These are phyloP conservation scores for Chaetoscypha palmicola DNA, from an alignment of 2,329 filamentous ascomycete species.

Conservation along the genomic window DNA sequence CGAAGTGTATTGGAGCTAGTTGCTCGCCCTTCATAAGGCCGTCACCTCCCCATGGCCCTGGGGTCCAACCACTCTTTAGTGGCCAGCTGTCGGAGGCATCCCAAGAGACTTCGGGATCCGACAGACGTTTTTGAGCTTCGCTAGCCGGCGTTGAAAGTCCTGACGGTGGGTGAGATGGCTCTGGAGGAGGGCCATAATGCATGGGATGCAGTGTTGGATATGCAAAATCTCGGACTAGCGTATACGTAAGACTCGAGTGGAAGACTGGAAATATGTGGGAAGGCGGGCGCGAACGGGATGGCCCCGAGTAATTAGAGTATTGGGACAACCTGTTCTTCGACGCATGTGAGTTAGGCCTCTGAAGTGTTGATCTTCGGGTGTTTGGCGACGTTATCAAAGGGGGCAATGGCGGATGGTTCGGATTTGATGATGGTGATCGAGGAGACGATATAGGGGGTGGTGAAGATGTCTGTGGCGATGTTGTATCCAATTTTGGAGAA, in stretches of 20 bases:
- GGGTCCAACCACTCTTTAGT: slow-evolving; percentile 53
- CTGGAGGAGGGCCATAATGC: slow-evolving; percentile 87
- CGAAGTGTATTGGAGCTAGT: slow-evolving; percentile 75
- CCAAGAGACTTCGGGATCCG: slow-evolving; percentile 72
- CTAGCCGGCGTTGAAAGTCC: slow-evolving; percentile 79
- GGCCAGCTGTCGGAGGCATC: slow-evolving; percentile 36
- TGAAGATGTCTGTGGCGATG: slow-evolving; percentile 45
- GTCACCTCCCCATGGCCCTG: slow-evolving; percentile 30
- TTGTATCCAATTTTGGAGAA: slow-evolving; percentile 40
- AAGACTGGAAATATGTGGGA: slow-evolving; percentile 80
- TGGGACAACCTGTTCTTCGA: slow-evolving; percentile 77
- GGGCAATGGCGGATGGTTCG: slow-evolving; percentile 47
- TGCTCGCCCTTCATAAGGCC: slow-evolving; percentile 58
- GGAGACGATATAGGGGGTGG: slow-evolving; percentile 36
- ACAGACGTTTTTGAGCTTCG: slow-evolving; percentile 68
- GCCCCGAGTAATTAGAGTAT: slow-evolving; percentile 65
- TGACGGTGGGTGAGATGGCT: slow-evolving; percentile 62
- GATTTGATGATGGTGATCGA: slow-evolving; percentile 38
- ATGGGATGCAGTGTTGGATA: slow-evolving; percentile 77
- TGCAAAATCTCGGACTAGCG: slow-evolving; percentile 93
- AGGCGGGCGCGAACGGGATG: slow-evolving; percentile 65
- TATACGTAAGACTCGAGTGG: slow-evolving; percentile 78
- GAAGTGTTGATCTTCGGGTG: slow-evolving; percentile 49
- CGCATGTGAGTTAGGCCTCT: slow-evolving; percentile 67
- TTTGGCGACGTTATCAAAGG: slow-evolving; percentile 50